Percentiles rank a stretch among this genome's conserved stretches.
Conservation (phyloP, 352 stramenopile genomes). For the Pythium guiyangense region DNA sequence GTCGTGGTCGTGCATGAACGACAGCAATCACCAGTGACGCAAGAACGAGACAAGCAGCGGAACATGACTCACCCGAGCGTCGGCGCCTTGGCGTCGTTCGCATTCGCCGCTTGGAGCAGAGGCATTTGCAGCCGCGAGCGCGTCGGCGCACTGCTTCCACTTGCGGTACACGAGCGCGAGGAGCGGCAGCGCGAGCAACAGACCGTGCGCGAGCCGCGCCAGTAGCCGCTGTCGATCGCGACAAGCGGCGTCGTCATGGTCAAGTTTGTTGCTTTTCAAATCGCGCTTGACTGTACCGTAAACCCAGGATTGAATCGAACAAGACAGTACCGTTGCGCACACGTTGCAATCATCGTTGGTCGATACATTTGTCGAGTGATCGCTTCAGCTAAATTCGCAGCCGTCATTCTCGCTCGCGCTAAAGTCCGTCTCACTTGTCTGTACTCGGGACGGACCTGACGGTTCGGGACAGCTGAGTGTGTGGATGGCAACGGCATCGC, state of each 20-base stretch:
- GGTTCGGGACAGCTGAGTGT: slow-evolving; percentile 2
- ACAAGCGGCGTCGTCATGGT: not conserved
- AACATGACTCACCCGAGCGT: slow-evolving; percentile 32
- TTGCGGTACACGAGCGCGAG: slow-evolving; percentile 42
- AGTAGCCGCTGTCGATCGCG: slow-evolving; percentile 25
- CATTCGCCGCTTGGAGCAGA: slow-evolving; percentile 9
- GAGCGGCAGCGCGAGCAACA: slow-evolving; percentile 45
- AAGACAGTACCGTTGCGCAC: too few species aligned
- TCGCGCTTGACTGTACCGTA: not conserved
- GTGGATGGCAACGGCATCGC: not conserved
- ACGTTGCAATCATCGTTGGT: too few species aligned
- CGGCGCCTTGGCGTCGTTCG: slow-evolving; percentile 19
- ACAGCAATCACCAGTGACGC: slow-evolving; percentile 8
- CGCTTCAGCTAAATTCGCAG: too few species aligned
- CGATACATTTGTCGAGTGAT: too few species aligned
- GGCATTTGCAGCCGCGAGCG: slow-evolving; percentile 3
- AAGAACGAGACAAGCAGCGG: too few species aligned
- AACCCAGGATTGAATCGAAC: too few species aligned
- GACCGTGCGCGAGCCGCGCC: slow-evolving; percentile 45
- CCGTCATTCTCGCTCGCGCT: too few species aligned
- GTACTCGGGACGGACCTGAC: not conserved
- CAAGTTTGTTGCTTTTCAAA: too few species aligned
- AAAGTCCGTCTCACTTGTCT: too few species aligned
- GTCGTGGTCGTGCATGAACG: too few species aligned
- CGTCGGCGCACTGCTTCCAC: slow-evolving; percentile 22